Conservation (phyloP, 1,139 yeast species). For the Zygotorulaspora mrakii region DNA sequence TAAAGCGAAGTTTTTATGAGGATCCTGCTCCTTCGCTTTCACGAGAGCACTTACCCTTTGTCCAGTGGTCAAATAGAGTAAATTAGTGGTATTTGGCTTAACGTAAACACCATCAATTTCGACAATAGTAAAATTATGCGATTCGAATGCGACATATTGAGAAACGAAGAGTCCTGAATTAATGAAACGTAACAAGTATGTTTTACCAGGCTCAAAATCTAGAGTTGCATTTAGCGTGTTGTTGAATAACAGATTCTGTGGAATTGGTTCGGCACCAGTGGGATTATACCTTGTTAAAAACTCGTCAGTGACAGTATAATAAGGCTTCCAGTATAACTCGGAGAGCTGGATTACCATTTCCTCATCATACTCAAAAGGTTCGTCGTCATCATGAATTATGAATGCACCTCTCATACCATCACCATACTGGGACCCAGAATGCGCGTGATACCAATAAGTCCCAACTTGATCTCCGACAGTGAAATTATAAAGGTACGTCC, state of each 20-base stretch:
- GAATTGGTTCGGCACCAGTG: conserved; percentile 80
- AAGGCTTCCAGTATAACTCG: conserved; percentile 60
- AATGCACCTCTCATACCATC: conserved; percentile 77
- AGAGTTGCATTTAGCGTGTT: conserved; percentile 59
- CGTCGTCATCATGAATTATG: conserved; percentile 55
- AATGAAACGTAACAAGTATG: conserved; percentile 58
- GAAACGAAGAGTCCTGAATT: conserved; percentile 72
- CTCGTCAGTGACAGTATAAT: conserved; percentile 43
- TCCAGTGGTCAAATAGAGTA: conserved; percentile 63
- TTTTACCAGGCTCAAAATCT: conserved; percentile 55
- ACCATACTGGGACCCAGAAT: conserved; percentile 68
- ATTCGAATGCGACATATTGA: conserved; percentile 64
- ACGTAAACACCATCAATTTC: conserved; percentile 73
- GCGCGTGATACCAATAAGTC: conserved; percentile 82
- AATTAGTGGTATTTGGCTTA: conserved; percentile 53
- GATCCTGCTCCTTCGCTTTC: conserved; percentile 45
- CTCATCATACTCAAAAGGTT: conserved; percentile 57
- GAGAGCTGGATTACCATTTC: conserved; percentile 54
- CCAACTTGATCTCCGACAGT: conserved; percentile 65
- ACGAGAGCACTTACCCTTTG: conserved; percentile 66
- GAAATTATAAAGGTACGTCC: conserved; percentile 59
- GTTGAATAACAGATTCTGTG: conserved; percentile 61
- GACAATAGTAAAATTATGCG: conserved; percentile 61
- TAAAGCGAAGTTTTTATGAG: conserved; percentile 53
- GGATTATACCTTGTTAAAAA: conserved; percentile 67